Base-by-base conservation (phyloP, 176 grass and related monocot species). In the Phoenix roebelenii region DNA sequence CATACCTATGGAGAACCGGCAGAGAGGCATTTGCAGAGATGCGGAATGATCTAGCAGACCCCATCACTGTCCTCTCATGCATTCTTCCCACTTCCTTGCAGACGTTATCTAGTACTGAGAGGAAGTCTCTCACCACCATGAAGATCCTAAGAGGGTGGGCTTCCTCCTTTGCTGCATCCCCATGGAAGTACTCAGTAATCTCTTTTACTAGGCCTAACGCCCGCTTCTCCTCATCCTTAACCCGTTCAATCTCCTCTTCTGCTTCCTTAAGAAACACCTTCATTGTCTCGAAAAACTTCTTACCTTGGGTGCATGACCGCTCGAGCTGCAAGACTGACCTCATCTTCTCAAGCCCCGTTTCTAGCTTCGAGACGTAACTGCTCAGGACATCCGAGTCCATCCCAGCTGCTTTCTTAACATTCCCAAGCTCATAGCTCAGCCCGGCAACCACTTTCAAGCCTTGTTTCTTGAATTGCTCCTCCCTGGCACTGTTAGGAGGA, bases 111-210 rank as follows among this genome's bases (percentile, higher is more conserved):
- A 98, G 61, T 17, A 74, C 76, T n/a, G 80, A 77, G 17, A 98
- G 72, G 74, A 98, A 92, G 64, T 98, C 93, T 52, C 93, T 80
- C 54, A 98, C 93, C 72, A 98, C 93, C 93, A 92, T 85, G 81
- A 98, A 98, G 63, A 98, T 98, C 67, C 93, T 81, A 60, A 98
- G 74, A 49, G 93, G 93, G 67, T 92, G 93, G 0, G 87, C 84
- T 74, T 89, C 93, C 73, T 88, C 93, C 68, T 91, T 91, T 0
- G 80, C 60, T 0, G 87, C 49, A 60, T 92, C 82, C 0, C 84
- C 87, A 3, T 98, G 93, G 72, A 98, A 98, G 66, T 98, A 98
- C 17, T 92, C 84, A 0, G 93, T 98, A 25, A 84, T 98, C 52
- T 92, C 87, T 58, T 92, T 98, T 39, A 98, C 93, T 17, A 64